phyloP scores from a whole-genome alignment of 2,329 filamentous ascomycete genomes.

The Paracoccidioides brasiliensis region DNA sequence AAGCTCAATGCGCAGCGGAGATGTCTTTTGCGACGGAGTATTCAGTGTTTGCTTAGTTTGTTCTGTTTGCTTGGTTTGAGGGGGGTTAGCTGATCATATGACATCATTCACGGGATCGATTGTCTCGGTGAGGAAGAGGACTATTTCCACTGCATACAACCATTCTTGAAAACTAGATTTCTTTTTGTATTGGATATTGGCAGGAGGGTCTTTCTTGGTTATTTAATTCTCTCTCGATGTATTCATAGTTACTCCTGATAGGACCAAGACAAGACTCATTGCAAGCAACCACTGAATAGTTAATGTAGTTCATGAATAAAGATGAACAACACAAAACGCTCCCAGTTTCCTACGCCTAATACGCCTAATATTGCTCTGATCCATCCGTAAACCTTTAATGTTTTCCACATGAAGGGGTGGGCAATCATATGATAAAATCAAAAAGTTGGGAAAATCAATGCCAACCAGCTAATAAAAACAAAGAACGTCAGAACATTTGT shows the following conservation, averaged over 20 bases:
- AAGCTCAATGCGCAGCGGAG: not conserved
- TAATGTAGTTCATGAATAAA: not conserved
- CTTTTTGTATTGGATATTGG: not conserved
- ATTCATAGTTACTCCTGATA: too few species aligned
- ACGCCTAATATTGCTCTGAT: too few species aligned
- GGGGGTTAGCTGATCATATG: not conserved
- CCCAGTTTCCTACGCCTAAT: not conserved
- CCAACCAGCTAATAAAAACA: not conserved
- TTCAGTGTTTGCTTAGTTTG: constrained; percentile 12
- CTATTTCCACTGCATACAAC: not conserved
- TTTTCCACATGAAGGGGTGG: not conserved
- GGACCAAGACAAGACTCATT: too few species aligned
- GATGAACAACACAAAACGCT: not conserved
- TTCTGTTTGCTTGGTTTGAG: not conserved
- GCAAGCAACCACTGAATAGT: not conserved
- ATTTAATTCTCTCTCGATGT: too few species aligned
- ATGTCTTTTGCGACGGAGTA: not conserved
- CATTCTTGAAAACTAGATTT: not conserved
- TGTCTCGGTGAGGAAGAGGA: not conserved
- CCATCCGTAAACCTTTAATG: too few species aligned
- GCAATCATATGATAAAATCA: not conserved
- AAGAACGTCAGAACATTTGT: not conserved
- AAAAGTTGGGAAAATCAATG: not conserved
- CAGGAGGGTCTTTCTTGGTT: not conserved
- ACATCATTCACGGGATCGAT: not conserved